Conservation (phyloP, 768 basidiomycete genomes). For the Hortiboletus flavorubellus region DNA sequence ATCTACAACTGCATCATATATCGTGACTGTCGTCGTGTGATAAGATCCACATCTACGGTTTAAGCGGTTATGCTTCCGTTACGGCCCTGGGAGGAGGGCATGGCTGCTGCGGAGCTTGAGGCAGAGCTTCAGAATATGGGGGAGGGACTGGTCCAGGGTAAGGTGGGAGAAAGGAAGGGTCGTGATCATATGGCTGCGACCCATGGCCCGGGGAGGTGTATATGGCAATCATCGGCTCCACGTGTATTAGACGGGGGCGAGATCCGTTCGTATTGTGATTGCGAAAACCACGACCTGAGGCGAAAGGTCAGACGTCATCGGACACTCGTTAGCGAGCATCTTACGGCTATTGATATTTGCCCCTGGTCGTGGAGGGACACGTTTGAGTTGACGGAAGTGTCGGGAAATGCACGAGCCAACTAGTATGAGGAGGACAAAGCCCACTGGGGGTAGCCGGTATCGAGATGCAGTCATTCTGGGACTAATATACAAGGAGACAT, state of each 20-base stretch:
- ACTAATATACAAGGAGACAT: neutral
- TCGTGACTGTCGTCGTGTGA: neutral
- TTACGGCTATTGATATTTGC: neutral
- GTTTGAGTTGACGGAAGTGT: neutral
- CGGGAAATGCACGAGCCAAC: constrained; percentile 1
- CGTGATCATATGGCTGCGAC: neutral
- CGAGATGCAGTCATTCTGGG: neutral
- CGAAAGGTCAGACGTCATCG: neutral
- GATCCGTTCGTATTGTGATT: neutral
- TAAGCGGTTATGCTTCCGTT: neutral
- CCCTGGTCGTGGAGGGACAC: neutral
- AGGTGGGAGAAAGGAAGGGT: neutral
- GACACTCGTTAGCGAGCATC: neutral
- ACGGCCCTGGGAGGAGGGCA: neutral
- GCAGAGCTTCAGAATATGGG: neutral
- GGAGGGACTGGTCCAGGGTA: constrained; percentile 14
- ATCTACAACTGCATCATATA: neutral
- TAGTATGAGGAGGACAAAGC: constrained; percentile 11
- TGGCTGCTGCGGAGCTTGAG: neutral
- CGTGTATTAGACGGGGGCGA: neutral
- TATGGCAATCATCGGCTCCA: neutral
- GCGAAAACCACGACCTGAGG: neutral
- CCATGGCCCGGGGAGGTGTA: neutral
- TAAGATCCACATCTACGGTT: neutral
- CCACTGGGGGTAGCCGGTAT: neutral